A percentile compares a stretch with the other conserved stretches of the same genome.
These are phyloP conservation scores for Metschnikowia borealis DNA, from an alignment of 805 yeast species.

Conservation along the genomic window DNA sequence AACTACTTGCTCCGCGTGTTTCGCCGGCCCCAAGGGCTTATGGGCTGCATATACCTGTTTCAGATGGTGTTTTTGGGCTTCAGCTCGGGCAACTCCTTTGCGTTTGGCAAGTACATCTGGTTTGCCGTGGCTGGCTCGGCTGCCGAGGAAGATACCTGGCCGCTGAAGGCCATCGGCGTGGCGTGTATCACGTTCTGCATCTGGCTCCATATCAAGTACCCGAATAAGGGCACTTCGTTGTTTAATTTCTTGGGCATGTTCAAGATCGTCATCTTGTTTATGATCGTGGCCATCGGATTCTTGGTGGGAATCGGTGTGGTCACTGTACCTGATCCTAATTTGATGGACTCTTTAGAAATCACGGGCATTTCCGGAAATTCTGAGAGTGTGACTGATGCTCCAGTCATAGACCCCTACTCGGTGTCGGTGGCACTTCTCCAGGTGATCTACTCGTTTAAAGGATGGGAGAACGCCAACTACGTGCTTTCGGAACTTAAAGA, in stretches of 20 bases:
- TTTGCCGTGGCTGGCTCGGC: constrained; percentile 29
- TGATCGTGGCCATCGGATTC: constrained; percentile 48
- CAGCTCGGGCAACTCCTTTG: constrained; percentile 60
- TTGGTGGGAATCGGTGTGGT: constrained; percentile 35
- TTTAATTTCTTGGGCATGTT: constrained; percentile 53
- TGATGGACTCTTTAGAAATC: not conserved
- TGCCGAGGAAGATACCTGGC: constrained; percentile 23
- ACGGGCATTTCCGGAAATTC: no score
- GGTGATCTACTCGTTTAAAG: constrained; percentile 60
- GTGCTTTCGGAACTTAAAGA: constrained; percentile 55
- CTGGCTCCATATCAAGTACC: constrained; percentile 46
- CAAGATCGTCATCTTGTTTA: constrained; percentile 47
- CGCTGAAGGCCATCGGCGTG: constrained; percentile 48
- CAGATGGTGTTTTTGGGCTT: constrained; percentile 56
- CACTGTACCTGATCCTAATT: not conserved
- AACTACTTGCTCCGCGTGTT: constrained; percentile 37
- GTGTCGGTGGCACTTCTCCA: constrained; percentile 55
- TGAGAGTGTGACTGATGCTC: no score
- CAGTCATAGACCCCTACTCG: constrained; percentile 37
- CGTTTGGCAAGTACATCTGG: constrained; percentile 58
- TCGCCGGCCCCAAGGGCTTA: constrained; percentile 29
- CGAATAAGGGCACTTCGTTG: constrained; percentile 47
- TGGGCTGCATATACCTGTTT: constrained; percentile 43
- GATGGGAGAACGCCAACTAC: constrained; percentile 69
- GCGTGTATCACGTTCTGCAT: constrained; percentile 44